Conservation (phyloP, 768 basidiomycete genomes). For the Leccinellum luteum region DNA sequence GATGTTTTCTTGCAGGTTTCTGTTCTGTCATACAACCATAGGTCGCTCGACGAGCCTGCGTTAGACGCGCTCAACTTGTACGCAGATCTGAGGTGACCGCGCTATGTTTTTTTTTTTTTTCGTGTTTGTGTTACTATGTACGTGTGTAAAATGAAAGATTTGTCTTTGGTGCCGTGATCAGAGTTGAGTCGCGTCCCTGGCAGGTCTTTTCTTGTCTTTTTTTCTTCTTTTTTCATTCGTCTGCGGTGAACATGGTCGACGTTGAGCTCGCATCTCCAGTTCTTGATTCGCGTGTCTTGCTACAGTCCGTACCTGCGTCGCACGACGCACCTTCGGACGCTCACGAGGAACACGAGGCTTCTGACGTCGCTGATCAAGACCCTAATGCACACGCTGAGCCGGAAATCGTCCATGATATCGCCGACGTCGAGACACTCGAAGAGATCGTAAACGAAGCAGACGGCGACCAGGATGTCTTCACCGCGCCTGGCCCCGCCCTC, state of each 20-base stretch:
- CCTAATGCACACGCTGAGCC: slow-evolving; percentile 18
- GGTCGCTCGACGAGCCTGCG: slow-evolving; percentile 71
- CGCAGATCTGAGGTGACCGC: slow-evolving; percentile 37
- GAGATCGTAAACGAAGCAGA: slow-evolving; percentile 14
- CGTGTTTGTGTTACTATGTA: slow-evolving; percentile 12
- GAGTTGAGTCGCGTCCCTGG: slow-evolving; percentile 14
- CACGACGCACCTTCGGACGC: slow-evolving; percentile 22
- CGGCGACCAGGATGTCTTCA: slow-evolving; percentile 17
- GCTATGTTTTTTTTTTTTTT: slow-evolving; percentile 6
- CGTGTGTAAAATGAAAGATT: slow-evolving; percentile 14
- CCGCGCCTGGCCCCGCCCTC: slow-evolving; percentile 14
- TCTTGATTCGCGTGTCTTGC: slow-evolving; percentile 20
- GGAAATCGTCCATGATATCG: slow-evolving; percentile 20
- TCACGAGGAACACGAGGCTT: slow-evolving; percentile 40
- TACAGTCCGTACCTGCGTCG: slow-evolving; percentile 21
- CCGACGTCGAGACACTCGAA: slow-evolving; percentile 16
- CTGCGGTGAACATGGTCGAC: slow-evolving; percentile 37
- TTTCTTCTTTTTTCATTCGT: slow-evolving; percentile 13
- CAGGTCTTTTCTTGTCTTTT: slow-evolving; percentile 2
- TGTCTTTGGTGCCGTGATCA: slow-evolving; percentile 8
- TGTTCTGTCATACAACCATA: slow-evolving; percentile 82
- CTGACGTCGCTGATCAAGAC: slow-evolving; percentile 33
- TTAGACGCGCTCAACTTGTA: slow-evolving; percentile 73
- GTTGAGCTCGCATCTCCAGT: slow-evolving; percentile 21
- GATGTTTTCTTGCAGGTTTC: slow-evolving; percentile 50